A percentile compares a stretch with the other conserved stretches of the same genome.
Conservation (phyloP, 2,329 filamentous ascomycete genomes). For the Penicillium thymicola region DNA sequence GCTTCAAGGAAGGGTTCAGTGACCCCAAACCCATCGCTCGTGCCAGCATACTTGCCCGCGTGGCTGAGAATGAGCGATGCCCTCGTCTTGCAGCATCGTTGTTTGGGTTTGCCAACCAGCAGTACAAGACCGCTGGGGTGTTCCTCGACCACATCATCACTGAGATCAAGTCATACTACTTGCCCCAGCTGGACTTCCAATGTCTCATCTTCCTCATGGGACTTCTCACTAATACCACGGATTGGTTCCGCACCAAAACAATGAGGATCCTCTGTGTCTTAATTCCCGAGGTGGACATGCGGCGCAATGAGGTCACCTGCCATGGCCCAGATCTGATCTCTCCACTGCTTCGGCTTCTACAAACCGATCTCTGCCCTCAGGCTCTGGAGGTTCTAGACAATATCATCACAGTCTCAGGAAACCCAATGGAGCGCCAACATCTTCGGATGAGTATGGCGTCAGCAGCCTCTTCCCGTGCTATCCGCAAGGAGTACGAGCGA, state of each 20-base stretch:
- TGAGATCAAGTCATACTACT: conserved; percentile 72
- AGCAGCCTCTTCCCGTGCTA: conserved; percentile 70
- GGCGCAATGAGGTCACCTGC: conserved; percentile 79
- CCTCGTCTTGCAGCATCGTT: conserved; percentile 66
- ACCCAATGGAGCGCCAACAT: conserved; percentile 89
- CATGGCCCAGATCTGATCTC: conserved; percentile 95
- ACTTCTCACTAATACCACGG: conserved; percentile 78
- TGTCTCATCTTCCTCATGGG: conserved; percentile 89
- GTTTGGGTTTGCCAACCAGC: conserved; percentile 64
- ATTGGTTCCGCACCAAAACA: conserved; percentile 89
- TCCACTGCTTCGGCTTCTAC: conserved; percentile 79
- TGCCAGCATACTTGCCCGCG: conserved; percentile 66
- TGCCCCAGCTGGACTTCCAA: conserved; percentile 77
- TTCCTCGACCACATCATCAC: conserved; percentile 72
- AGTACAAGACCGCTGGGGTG: conserved; percentile 66
- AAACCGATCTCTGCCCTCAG: conserved; percentile 91
- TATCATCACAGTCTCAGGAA: conserved; percentile 90
- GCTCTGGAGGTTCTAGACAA: conserved; percentile 89
- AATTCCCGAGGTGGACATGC: conserved; percentile 90
- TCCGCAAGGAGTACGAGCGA: conserved; percentile 90
- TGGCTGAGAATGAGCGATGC: conserved; percentile 70
- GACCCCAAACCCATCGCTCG: conserved; percentile 58
- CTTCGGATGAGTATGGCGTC: conserved; percentile 97
- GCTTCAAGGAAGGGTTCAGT: conserved; percentile 64
- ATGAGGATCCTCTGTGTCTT: conserved; percentile 85